These are phyloP conservation scores for Biscogniauxia sp. DNA, from an alignment of 2,329 filamentous ascomycete genomes.

Conservation along the genomic window DNA sequence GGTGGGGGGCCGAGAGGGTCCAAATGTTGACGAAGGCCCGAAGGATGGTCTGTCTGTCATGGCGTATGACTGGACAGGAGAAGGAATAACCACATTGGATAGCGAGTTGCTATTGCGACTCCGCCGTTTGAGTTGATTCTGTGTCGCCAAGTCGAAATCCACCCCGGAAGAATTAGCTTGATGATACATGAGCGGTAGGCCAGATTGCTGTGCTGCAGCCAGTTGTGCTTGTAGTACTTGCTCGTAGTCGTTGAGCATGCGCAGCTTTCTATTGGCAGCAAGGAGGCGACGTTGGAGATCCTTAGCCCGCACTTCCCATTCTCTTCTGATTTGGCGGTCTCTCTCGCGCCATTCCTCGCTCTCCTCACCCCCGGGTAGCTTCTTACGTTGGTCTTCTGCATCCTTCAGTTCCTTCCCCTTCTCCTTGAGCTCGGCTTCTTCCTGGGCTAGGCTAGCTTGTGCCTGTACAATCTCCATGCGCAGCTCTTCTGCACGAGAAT, in stretches of 20 bases:
- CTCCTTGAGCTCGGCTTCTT: constrained; percentile 72
- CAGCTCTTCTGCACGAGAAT: constrained; percentile 50
- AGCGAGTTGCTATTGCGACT: constrained; percentile 49
- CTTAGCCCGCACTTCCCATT: constrained; percentile 54
- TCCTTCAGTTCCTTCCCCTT: constrained; percentile 70
- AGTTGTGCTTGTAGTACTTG: constrained; percentile 48
- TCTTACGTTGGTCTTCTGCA: constrained; percentile 68
- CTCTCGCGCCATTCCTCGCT: constrained; percentile 55
- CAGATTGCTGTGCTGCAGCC: constrained; percentile 40
- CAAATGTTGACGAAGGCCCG: constrained; percentile 22
- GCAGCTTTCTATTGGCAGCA: constrained; percentile 45
- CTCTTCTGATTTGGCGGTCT: constrained; percentile 50
- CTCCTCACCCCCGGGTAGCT: constrained; percentile 58
- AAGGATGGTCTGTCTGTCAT: constrained; percentile 34
- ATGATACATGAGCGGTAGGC: constrained; percentile 42
- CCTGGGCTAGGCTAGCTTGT: constrained; percentile 60
- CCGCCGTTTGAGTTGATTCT: constrained; percentile 45
- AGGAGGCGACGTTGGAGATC: constrained; percentile 51
- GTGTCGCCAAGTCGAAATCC: constrained; percentile 46
- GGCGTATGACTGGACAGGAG: constrained; percentile 41
- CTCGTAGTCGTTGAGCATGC: constrained; percentile 48
- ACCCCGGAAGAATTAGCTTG: constrained; percentile 43
- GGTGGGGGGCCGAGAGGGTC: constrained; percentile 36
- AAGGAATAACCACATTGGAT: constrained; percentile 39
- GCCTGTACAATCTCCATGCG: constrained; percentile 56